These are phyloP conservation scores for Psilocybe subaeruginosa DNA, from an alignment of 768 basidiomycete species.

Conservation along the genomic window DNA sequence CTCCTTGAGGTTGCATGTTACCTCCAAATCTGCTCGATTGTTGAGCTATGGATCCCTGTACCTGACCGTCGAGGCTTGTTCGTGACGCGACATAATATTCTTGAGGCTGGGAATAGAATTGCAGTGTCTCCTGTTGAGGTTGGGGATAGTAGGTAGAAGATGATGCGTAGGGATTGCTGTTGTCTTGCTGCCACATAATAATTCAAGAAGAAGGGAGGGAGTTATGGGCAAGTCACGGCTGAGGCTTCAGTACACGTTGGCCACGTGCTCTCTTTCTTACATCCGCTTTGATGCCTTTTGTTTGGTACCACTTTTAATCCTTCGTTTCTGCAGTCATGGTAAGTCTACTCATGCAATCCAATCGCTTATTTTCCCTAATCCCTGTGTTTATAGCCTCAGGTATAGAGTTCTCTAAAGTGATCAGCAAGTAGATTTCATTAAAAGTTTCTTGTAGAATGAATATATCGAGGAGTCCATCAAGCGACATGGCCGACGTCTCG, in stretches of 20 bases:
- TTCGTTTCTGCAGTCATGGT: slow-evolving; percentile 44
- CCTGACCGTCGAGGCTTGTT: slow-evolving; percentile 76
- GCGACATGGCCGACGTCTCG: slow-evolving; percentile 93
- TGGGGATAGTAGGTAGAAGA: slow-evolving; percentile 59
- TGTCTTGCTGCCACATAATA: slow-evolving; percentile 77
- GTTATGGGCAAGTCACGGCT: background rate
- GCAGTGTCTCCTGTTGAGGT: slow-evolving; percentile 61
- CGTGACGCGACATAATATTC: slow-evolving; percentile 67
- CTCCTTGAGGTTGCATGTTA: slow-evolving; percentile 71
- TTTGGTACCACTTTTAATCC: slow-evolving; percentile 26
- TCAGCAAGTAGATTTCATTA: background rate
- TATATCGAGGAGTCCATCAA: slow-evolving; percentile 99
- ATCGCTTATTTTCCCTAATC: slow-evolving; percentile 7
- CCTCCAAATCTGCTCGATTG: slow-evolving; percentile 62
- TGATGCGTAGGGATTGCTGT: slow-evolving; percentile 58
- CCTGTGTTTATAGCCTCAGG: slow-evolving; percentile 62
- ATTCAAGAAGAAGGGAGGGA: background rate
- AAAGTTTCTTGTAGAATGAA: slow-evolving; percentile 71
- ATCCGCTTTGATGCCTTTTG: slow-evolving; percentile 27
- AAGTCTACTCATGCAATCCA: slow-evolving; percentile 20
- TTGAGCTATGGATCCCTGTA: slow-evolving; percentile 54
- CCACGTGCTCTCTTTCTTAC: slow-evolving; percentile 34
- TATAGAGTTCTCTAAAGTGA: slow-evolving; percentile 26
- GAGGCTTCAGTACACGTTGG: slow-evolving; percentile 1
- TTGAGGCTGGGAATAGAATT: slow-evolving; percentile 72